Evolutionary conservation across 2,329 filamentous ascomycete genomes (phyloP).

Genomic region (Paecilomyces formosus): DNA sequence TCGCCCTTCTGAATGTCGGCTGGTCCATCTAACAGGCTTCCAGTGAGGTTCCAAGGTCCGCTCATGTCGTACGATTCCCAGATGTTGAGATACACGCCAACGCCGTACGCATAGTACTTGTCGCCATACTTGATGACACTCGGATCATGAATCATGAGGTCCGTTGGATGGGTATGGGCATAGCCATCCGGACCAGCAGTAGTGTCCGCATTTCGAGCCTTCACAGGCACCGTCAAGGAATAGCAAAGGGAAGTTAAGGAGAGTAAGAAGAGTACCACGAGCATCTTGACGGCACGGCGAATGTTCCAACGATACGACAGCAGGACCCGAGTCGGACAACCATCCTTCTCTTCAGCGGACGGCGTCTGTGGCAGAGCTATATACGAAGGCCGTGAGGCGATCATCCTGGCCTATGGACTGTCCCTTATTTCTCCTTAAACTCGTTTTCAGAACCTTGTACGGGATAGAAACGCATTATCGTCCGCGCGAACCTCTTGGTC

Average conservation of each 20-base stretch:
- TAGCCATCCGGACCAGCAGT: not conserved
- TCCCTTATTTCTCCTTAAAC: not conserved
- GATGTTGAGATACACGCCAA: constrained; percentile 23
- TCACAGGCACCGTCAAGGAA: not conserved
- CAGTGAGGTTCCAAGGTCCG: constrained; percentile 23
- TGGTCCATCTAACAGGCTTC: constrained; percentile 20
- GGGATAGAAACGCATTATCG: not conserved
- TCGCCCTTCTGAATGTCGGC: constrained; percentile 24
- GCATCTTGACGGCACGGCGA: not conserved
- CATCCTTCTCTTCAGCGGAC: not conserved
- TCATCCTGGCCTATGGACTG: not conserved
- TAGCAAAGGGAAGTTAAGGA: not conserved
- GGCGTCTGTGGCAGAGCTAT: not conserved
- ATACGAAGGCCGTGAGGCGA: not conserved
- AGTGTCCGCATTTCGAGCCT: not conserved
- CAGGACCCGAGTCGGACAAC: not conserved
- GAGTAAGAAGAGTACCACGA: not conserved
- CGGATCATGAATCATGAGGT: constrained; percentile 24
- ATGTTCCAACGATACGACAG: not conserved
- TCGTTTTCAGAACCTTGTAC: not conserved
- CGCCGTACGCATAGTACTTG: constrained; percentile 25
- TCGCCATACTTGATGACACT: constrained; percentile 19
- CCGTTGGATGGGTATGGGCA: constrained; percentile 3
- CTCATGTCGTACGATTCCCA: constrained; percentile 18
- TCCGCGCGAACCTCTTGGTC: not conserved